Conservation (phyloP, 192 early-diverging fungal species). For the Dissophora globulifera region DNA sequence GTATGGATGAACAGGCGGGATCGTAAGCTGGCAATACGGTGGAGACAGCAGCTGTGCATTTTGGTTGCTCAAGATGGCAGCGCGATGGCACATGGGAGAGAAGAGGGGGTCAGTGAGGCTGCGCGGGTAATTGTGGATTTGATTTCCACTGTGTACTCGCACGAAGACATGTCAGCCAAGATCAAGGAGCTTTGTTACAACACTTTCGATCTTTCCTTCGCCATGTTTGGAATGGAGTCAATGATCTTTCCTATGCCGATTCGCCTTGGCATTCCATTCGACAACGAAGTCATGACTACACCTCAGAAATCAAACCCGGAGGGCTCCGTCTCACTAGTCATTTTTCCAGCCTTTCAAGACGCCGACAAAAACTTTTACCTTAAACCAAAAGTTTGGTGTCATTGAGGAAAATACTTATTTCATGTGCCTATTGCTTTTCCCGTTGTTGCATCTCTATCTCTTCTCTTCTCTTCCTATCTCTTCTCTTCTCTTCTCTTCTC, state of each 20-base stretch:
- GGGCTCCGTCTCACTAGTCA: conserved; percentile 18
- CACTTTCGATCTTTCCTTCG: conserved; percentile 20
- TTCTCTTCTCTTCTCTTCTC: too few species aligned
- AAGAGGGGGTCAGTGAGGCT: neutral
- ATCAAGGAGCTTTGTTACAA: conserved; percentile 15
- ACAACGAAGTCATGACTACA: conserved; percentile 9
- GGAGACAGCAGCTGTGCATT: conserved; percentile 25
- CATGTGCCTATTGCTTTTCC: neutral
- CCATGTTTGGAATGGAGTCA: conserved; percentile 22
- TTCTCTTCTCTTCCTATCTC: too few species aligned
- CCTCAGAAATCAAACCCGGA: conserved; percentile 23
- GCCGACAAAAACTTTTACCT: conserved; percentile 3
- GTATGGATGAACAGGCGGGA: conserved; percentile 9
- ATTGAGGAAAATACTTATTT: neutral
- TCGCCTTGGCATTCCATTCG: conserved; percentile 26
- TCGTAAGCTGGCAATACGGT: conserved; percentile 5
- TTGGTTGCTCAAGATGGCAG: neutral
- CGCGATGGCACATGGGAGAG: neutral
- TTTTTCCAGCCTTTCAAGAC: conserved; percentile 21
- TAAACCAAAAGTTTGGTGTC: conserved; percentile 24
- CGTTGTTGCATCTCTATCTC: too few species aligned
- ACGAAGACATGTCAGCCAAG: conserved; percentile 3
- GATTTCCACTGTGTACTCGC: conserved; percentile 3
- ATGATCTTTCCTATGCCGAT: conserved; percentile 1
- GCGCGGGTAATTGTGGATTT: neutral